Evolutionary conservation across 2,329 filamentous ascomycete genomes (phyloP).

Genomic region (Knufia petricola): DNA sequence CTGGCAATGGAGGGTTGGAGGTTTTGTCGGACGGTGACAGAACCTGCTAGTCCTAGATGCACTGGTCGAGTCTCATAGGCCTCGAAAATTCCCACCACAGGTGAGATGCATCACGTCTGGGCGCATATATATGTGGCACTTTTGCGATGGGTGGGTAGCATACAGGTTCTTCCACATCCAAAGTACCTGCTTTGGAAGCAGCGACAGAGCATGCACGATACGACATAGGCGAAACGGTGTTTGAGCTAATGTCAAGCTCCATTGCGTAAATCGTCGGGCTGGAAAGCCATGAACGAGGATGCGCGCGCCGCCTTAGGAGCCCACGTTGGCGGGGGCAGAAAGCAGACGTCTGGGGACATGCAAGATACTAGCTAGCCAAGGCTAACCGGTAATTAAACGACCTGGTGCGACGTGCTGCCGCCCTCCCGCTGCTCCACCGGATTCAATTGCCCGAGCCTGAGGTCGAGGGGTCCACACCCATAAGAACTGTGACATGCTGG

Average conservation of each 20-base stretch:
- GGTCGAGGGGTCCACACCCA: no score
- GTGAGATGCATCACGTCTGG: neutral
- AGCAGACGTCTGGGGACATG: neutral
- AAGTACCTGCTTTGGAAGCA: neutral
- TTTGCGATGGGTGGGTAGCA: neutral
- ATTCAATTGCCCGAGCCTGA: no score
- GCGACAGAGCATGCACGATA: neutral
- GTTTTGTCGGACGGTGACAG: neutral
- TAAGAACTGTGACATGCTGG: no score
- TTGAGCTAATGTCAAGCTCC: neutral
- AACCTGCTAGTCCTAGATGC: neutral
- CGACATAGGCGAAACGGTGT: neutral
- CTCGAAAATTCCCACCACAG: neutral
- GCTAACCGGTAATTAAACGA: neutral
- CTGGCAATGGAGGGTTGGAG: neutral
- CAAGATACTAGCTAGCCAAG: neutral
- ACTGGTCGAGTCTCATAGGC: neutral
- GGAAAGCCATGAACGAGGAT: neutral
- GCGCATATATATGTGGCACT: neutral
- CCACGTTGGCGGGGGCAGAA: neutral
- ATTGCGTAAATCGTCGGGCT: neutral
- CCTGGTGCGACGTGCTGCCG: neutral
- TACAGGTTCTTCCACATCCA: neutral
- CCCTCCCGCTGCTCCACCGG: neutral
- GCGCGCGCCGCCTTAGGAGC: neutral